These are phyloP conservation scores for Calonectria crousiana DNA, from an alignment of 2,329 filamentous ascomycete species.

Conservation along the genomic window DNA sequence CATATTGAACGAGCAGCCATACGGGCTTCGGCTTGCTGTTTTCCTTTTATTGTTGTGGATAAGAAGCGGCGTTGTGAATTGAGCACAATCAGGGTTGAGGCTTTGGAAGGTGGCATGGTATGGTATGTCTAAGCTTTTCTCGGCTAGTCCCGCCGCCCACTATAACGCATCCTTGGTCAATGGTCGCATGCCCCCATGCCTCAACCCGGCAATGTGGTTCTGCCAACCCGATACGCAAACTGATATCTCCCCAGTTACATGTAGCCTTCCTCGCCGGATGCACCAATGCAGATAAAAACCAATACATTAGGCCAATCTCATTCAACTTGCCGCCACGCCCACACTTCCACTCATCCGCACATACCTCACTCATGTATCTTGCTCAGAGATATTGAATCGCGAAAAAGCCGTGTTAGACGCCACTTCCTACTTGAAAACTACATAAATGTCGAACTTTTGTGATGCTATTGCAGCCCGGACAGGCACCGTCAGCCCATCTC, in stretches of 20 bases:
- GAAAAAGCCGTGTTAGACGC: conserved; percentile 46
- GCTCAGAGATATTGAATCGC: conserved; percentile 34
- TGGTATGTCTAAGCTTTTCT: conserved; percentile 36
- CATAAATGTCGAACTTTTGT: conserved; percentile 45
- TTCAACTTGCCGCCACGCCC: not conserved
- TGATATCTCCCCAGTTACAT: not conserved
- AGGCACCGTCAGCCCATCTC: conserved; percentile 37
- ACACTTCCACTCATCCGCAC: not conserved
- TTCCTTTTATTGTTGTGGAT: conserved; percentile 13
- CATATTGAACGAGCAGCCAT: conserved; percentile 55
- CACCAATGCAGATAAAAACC: not conserved
- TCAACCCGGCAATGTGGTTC: conserved; percentile 4
- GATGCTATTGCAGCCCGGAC: conserved; percentile 40
- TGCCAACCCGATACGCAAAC: conserved; percentile 1
- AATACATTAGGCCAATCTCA: not conserved
- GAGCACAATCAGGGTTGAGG: conserved; percentile 17
- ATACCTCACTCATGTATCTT: conserved; percentile 6
- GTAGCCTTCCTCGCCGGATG: not conserved
- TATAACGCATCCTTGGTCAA: not conserved
- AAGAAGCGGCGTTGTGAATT: not conserved
- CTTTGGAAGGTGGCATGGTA: conserved; percentile 20
- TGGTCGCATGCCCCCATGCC: conserved; percentile 8
- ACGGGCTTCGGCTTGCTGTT: not conserved
- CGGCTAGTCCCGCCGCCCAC: conserved; percentile 35
- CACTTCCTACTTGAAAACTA: conserved; percentile 45